Percentiles rank a stretch among this genome's conserved stretches.
These are phyloP conservation scores for Xylariaceae sp. DNA, from an alignment of 2,329 filamentous ascomycete genomes.

Conservation along the genomic window DNA sequence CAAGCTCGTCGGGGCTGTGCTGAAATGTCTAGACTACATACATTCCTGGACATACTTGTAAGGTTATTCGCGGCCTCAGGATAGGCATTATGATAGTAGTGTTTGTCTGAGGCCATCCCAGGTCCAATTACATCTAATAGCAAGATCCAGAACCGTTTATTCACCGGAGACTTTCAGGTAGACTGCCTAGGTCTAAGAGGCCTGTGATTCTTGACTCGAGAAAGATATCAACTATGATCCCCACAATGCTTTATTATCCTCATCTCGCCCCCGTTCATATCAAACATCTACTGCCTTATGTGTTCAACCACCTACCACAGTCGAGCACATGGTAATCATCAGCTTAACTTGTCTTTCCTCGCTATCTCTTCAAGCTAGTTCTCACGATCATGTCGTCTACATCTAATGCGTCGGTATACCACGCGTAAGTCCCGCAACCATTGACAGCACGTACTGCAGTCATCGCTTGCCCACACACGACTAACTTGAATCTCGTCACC, in stretches of 20 bases:
- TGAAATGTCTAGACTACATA: not conserved
- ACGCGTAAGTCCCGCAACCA: slow-evolving; percentile 8
- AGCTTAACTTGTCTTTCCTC: not conserved
- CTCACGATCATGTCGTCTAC: slow-evolving; percentile 9
- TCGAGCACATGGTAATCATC: not conserved
- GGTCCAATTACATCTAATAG: not conserved
- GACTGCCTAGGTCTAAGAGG: not conserved
- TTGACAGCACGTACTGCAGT: not conserved
- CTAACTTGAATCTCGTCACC: not conserved
- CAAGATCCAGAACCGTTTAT: not conserved
- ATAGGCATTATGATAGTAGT: slow-evolving; percentile 1
- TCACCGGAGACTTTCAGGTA: not conserved
- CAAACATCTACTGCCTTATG: not conserved
- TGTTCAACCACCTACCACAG: not conserved
- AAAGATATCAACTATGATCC: not conserved
- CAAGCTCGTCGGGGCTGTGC: slow-evolving; percentile 1
- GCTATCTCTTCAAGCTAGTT: not conserved
- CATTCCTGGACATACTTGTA: not conserved
- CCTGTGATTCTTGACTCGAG: not conserved
- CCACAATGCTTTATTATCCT: not conserved
- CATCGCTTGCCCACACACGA: not conserved
- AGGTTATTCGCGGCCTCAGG: slow-evolving; percentile 2
- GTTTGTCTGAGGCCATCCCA: slow-evolving; percentile 7
- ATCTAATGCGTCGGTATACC: slow-evolving; percentile 5
- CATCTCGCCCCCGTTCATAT: not conserved